These are phyloP conservation scores for Linum usitatissimum DNA, from an alignment of 345 rosid species.

Conservation along the genomic window DNA sequence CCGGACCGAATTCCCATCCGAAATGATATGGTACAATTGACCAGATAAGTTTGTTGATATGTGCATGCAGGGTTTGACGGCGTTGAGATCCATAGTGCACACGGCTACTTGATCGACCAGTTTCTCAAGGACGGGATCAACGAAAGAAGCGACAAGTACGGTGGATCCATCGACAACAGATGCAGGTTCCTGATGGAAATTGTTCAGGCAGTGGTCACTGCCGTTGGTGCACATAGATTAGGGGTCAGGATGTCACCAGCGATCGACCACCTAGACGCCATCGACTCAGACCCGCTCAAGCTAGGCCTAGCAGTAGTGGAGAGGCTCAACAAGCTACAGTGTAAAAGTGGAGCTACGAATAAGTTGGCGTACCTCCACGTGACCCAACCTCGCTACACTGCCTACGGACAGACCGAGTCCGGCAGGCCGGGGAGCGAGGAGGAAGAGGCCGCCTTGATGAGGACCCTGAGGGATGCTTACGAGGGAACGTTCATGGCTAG, in stretches of 20 bases:
- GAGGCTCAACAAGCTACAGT: constrained; percentile 51
- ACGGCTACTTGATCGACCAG: constrained; percentile 82
- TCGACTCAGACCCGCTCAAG: constrained; percentile 60
- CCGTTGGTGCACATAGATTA: constrained; percentile 48
- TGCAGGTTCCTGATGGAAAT: constrained; percentile 59
- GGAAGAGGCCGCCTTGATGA: constrained; percentile 25
- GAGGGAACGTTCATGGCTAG: constrained; percentile 65
- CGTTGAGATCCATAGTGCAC: constrained; percentile 78
- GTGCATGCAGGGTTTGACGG: constrained; percentile 67
- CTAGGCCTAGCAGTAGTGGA: constrained; percentile 56
- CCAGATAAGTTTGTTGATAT: neutral
- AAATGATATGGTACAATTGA: neutral
- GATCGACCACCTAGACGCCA: constrained; percentile 65
- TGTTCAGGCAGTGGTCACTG: constrained; percentile 39
- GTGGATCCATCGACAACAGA: constrained; percentile 56
- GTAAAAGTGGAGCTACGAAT: constrained; percentile 19
- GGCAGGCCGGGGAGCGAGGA: constrained; percentile 31
- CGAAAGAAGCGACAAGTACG: constrained; percentile 66
- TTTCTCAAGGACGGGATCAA: constrained; percentile 75
- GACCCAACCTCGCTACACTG: constrained; percentile 70
- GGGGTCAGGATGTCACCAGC: constrained; percentile 75
- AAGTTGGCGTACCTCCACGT: constrained; percentile 69
- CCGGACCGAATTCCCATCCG: too few species aligned
- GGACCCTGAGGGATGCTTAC: constrained; percentile 39
- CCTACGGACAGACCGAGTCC: constrained; percentile 47